A percentile compares a stretch with the other conserved stretches of the same genome.
These are phyloP conservation scores for Phytophthora macrochlamydospora DNA, from an alignment of 352 stramenopile genomes.

Conservation along the genomic window DNA sequence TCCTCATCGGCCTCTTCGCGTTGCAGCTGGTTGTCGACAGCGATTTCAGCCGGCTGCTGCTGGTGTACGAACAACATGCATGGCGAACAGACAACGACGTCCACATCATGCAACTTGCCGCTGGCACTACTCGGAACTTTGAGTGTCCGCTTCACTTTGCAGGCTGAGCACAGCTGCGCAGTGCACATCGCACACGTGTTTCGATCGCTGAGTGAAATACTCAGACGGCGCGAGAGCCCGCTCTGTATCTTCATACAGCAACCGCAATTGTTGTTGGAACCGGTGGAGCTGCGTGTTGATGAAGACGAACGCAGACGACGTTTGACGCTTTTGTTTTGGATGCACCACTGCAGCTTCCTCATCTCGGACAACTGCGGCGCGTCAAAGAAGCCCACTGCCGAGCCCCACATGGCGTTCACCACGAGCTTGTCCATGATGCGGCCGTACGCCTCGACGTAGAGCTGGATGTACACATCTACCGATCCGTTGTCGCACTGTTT, in stretches of 20 bases:
- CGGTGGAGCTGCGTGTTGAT: not conserved
- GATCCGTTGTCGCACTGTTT: constrained; percentile 1
- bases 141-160: constrained; percentile 19
- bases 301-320: not conserved
- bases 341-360: constrained; percentile 18
- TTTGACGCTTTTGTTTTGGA: not conserved
- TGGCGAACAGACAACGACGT: constrained; percentile 21
- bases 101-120: constrained; percentile 8
- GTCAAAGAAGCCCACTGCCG: constrained; percentile 2
- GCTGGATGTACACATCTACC: constrained; percentile 19
- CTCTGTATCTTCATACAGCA: constrained; percentile 8
- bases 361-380: constrained; percentile 4
- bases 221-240: constrained; percentile 7
- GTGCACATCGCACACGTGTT: constrained; percentile 19
- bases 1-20: not conserved
- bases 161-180: constrained; percentile 15
- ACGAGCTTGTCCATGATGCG: constrained; percentile 1
- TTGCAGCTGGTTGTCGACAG: constrained; percentile 6
- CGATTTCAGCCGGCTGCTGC: constrained; percentile 18
- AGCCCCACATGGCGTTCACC: constrained; percentile 5
- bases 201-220: constrained; percentile 2
- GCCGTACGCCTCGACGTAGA: constrained; percentile 6
- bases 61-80: constrained; percentile 26
- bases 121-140: constrained; percentile 13
- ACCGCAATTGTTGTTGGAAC: not conserved